Base-by-base conservation (phyloP, 805 yeast species). In the Ogataea pilisensis region DNA sequence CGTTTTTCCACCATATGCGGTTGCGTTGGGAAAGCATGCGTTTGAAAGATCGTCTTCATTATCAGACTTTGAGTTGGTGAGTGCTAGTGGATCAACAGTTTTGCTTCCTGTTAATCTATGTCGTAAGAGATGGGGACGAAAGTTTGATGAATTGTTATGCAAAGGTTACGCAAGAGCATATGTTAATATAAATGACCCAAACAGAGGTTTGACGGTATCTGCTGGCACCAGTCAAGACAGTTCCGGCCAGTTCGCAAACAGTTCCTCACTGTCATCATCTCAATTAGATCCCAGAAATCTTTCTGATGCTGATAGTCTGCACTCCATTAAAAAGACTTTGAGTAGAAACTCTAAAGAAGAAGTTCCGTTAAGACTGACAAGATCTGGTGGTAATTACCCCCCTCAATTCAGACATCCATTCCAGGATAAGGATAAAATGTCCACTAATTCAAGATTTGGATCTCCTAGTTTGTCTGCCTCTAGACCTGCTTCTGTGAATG, bases 91-190 rank as follows among this genome's bases (percentile, higher is more conserved):
- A 7, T 81, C 77, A 34, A 63, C 79, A n/a, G 68, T 82, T 13
- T 78, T 82, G 0, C 77, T 81, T 4, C 82, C 90, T 0, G 44
- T 78, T 35, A 70, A 67, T 47, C 63, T 85, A 4, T 66, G 85
- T 39, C 69, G 85, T 49, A 82, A 80, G 49, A 68, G 93, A 54
- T 85, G 95, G 95, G 93, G 93, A 0, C 60, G 76, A 26, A 80
- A 75, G 46, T 85, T 85, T 54, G 80, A 81, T 47, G 70, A 70
- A 48, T 46, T 84, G 14, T 58, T 85, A 30, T 69, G 88, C 0
- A 72, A 75, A 50, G 85, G 82, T 1, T 85, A 83, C 57, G 77
- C 82, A 0, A 66, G 75, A 43, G 82, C 85, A 0, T 70, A 70
- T 6, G 70, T 67, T 26, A 61, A 54, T 22, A 16, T 39, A 14